phyloP scores from a whole-genome alignment of 352 stramenopile species.

The Stramenopiles sp. region DNA sequence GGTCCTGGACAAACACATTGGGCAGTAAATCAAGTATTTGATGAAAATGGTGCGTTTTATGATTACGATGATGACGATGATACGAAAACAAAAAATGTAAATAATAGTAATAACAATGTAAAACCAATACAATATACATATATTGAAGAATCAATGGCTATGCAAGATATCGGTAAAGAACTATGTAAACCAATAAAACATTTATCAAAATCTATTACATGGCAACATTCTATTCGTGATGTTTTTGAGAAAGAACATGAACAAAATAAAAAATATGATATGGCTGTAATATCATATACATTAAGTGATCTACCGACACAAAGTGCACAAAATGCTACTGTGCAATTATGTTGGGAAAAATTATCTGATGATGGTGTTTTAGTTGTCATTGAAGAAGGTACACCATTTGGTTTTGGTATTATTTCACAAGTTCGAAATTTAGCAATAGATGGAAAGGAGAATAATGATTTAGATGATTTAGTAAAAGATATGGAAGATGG shows the following conservation, averaged over 20 bases:
- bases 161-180: background rate
- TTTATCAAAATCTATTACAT: background rate
- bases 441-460: background rate
- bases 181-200: background rate
- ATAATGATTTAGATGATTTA: no score
- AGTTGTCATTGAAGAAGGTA: background rate
- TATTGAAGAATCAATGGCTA: background rate
- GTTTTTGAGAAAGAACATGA: background rate
- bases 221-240: background rate
- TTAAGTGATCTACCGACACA: background rate
- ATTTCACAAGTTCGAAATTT: background rate
- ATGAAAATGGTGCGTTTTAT: background rate
- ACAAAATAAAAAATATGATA: background rate
- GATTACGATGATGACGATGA: background rate
- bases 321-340: background rate
- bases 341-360: background rate
- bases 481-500: background rate
- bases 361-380: background rate
- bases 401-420: background rate
- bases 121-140: background rate
- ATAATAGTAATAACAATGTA: background rate
- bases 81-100: background rate
- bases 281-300: background rate
- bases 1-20: background rate
- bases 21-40: background rate